Base-by-base conservation (phyloP, 2,329 filamentous ascomycete genomes). In the Nigrospora sphaerica region DNA sequence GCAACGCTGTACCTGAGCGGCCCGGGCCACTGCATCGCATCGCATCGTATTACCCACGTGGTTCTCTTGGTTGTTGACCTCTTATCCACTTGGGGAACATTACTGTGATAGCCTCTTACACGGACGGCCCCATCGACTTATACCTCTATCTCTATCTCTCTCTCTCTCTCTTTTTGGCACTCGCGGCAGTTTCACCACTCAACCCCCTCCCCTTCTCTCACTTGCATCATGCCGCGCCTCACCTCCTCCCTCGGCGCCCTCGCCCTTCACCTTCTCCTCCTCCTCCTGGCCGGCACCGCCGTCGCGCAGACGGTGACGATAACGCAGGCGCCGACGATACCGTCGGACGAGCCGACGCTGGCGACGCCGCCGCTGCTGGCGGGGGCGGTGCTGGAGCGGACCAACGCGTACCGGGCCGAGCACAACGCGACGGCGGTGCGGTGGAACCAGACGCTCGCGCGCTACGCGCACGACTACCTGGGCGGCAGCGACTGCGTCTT, bases 371-470 rank as follows among this genome's bases (percentile, higher is more conserved):
- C 54, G 31, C 49, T 61, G 44, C 79, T 80, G 63, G 67, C 65
- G 3, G 69, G 69, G 13, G 74, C 78, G n/a, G 65, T 87, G 19
- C 73, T 90, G 45, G 75, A 79, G 60, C 75, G 73, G 54, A 86
- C 81, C 34, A 89, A 90, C 62, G 63, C 70, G 41, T 88, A 84
- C 67, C 80, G 86, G 18, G 51, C 54, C 7, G 64, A 80, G 49
- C 82, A 89, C 66, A 79, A 81, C 54, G 84, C 82, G 32, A 65
- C 66, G 0, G 60, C 64, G 1, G 57, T 89, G 3, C 50, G 54
- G 4, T 90, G 85, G 85, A 89, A 90, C 66, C 56, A 65, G 6
- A 84, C 81, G 0, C 71, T 86, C 7, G 55, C 77, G 2, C 56
- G 62, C 4, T 82, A 73, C 50, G 82, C 84, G 0, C 49, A 54